Base-by-base conservation (phyloP, 371 early-diverging fungal species). In the Batkoa obscura region DNA sequence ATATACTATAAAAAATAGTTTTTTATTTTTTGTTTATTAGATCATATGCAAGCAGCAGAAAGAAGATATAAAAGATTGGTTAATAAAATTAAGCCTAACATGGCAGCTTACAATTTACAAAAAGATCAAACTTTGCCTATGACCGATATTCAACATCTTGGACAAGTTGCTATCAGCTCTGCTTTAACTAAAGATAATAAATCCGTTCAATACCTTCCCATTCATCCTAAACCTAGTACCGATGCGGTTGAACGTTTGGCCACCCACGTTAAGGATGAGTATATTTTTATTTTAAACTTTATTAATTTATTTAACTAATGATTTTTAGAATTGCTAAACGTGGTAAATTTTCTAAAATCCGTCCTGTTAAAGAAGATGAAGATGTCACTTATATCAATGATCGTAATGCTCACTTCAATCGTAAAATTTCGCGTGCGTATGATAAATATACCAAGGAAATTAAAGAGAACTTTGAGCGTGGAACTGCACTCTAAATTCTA, bases 331-430 rank as follows among this genome's bases (percentile, higher is more conserved):
- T 78, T 57, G 75, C 76, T 38, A 72, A 72, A 37, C 76, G 88
- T 34, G 70, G 72, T 33, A 78, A 78, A 43, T 80, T 79, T 61
- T 82, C 83, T 50, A 74, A 76, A 43, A 72, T 83, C 60, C 76
- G 82, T 58, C 77, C 83, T 45, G 67, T 73, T 56, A 72, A 80
- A 59, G 81, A 81, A 37, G 83, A 80, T 47, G 94, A 86, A 32
- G 90, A 89, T 56, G 86, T 96, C 57, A 87, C 90, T 15, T 94
- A 88, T 68, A 94, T 96, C 73, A 94, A 94, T 64, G 92, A 94
- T 57, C 76, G 88, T 68, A 96, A 96, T 66, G 84, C 83, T 59
- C 75, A 82, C 23, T 96, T 94, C 72, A 94, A 94, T 79, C 83
- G 86, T 61, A 93, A 92, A 76, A 85, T 94, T 69, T 68, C 87